Evolutionary conservation across 2,329 filamentous ascomycete genomes (phyloP).

Genomic region (Talaromyces amestolkiae): DNA sequence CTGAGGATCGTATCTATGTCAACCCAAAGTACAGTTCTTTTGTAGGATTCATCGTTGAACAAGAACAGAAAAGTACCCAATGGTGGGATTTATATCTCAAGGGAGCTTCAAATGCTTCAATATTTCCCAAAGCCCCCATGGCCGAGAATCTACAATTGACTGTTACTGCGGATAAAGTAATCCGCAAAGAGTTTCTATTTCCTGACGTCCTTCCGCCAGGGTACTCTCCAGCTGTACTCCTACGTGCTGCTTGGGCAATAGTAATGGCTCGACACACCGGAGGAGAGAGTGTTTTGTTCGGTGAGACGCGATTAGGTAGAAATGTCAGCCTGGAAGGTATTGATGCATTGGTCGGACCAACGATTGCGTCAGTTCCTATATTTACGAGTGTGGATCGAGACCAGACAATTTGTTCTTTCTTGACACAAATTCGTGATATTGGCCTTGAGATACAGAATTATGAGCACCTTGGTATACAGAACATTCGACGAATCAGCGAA

Average conservation of each 20-base stretch:
- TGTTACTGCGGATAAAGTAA: not conserved
- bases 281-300: slow-evolving; percentile 1
- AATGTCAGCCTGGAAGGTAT: not conserved
- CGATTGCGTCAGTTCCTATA: slow-evolving; percentile 40
- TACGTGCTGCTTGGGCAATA: slow-evolving; percentile 14
- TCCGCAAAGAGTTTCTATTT: not conserved
- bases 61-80: not conserved
- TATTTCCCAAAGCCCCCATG: not conserved
- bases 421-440: slow-evolving; percentile 53
- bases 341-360: slow-evolving; percentile 14
- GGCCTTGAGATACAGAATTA: not conserved
- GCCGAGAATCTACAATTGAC: not conserved
- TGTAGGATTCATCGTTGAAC: not conserved
- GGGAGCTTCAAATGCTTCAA: not conserved
- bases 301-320: not conserved
- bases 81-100: not conserved
- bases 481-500: not conserved
- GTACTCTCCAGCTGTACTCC: slow-evolving; percentile 21
- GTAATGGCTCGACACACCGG: not conserved
- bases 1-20: not conserved
- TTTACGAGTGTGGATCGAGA: slow-evolving; percentile 30
- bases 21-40: not conserved
- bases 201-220: not conserved
- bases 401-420: slow-evolving; percentile 45
- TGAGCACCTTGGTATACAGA: slow-evolving; percentile 10